Conservation (phyloP, 495 filamentous ascomycete species). For the Trypethelium eluteriae region DNA sequence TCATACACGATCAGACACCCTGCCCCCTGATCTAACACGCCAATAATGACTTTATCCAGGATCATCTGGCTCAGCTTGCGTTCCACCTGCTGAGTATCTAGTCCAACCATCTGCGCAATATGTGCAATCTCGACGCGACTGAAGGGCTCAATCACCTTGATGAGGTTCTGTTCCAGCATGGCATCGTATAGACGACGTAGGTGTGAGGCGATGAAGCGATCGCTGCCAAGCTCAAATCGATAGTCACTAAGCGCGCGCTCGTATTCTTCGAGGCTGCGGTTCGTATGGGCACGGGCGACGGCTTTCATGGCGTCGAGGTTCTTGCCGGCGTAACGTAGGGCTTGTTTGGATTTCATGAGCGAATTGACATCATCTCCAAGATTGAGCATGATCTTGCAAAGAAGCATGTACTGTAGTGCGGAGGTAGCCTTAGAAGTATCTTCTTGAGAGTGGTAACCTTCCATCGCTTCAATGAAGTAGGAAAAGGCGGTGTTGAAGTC, state of each 20-base stretch:
- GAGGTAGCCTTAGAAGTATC: slow-evolving; percentile 76
- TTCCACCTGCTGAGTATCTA: slow-evolving; percentile 95
- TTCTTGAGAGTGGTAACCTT: slow-evolving; percentile 92
- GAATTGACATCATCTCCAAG: slow-evolving; percentile 88
- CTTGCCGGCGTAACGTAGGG: slow-evolving; percentile 87
- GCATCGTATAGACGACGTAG: slow-evolving; percentile 90
- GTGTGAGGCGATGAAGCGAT: slow-evolving; percentile 92
- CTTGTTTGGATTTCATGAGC: slow-evolving; percentile 88
- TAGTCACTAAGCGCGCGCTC: slow-evolving; percentile 84
- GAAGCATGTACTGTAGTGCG: slow-evolving; percentile 96
- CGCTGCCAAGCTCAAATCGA: slow-evolving; percentile 82
- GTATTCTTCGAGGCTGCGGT: slow-evolving; percentile 92
- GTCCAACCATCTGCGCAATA: slow-evolving; percentile 90
- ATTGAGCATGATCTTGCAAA: slow-evolving; percentile 99
- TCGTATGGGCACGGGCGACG: slow-evolving; percentile 86
- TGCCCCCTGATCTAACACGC: slow-evolving; percentile 94
- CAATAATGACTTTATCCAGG: slow-evolving; percentile 95
- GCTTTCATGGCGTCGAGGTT: slow-evolving; percentile 98
- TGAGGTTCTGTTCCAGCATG: slow-evolving; percentile 97
- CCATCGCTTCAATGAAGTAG: slow-evolving; percentile 98
- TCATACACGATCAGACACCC: slow-evolving; percentile 96
- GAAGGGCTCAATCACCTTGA: slow-evolving; percentile 99
- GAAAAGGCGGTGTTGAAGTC: slow-evolving; percentile 98
- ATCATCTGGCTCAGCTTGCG: slow-evolving; percentile 99
- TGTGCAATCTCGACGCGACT: slow-evolving; percentile 93